Conservation (phyloP, 257 asterid species). For the Prunella vulgaris region DNA sequence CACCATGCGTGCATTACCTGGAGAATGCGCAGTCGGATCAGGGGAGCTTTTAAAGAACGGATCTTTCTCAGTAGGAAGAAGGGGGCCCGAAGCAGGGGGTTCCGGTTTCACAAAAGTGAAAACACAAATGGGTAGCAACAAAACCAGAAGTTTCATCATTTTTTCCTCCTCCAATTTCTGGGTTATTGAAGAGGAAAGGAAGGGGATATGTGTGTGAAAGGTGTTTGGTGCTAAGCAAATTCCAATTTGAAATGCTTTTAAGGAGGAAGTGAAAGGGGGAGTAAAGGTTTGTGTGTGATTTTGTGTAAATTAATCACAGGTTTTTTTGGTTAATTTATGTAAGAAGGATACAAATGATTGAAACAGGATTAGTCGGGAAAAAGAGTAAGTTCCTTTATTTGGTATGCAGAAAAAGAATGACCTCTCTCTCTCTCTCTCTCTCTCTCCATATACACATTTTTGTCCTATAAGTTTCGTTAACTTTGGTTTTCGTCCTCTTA, state of each 20-base stretch:
- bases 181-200: not conserved
- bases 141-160: slow-evolving; percentile 42
- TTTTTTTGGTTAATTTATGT: slow-evolving; percentile 15
- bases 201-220: slow-evolving; percentile 4
- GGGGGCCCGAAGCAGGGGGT: slow-evolving; percentile 82
- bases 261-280: slow-evolving; percentile 14
- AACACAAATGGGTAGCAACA: slow-evolving; percentile 48
- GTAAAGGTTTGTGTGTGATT: slow-evolving; percentile 18
- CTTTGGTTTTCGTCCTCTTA: no score
- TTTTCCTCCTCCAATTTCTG: no score
- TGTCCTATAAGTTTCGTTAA: no score
- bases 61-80: slow-evolving; percentile 75
- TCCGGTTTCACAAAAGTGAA: slow-evolving; percentile 54
- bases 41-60: slow-evolving; percentile 64
- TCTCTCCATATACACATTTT: no score
- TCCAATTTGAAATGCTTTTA: slow-evolving; percentile 42
- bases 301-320: not conserved
- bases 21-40: slow-evolving; percentile 49
- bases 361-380: slow-evolving; percentile 27
- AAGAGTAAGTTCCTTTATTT: slow-evolving; percentile 25
- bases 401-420: slow-evolving; percentile 37
- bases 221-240: slow-evolving; percentile 3
- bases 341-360: slow-evolving; percentile 40
- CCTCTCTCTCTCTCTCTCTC: no score
- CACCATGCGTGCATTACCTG: slow-evolving; percentile 42